These are phyloP conservation scores for Eragrostis nindensis DNA, from an alignment of 176 grass and related monocot species.

Conservation along the genomic window DNA sequence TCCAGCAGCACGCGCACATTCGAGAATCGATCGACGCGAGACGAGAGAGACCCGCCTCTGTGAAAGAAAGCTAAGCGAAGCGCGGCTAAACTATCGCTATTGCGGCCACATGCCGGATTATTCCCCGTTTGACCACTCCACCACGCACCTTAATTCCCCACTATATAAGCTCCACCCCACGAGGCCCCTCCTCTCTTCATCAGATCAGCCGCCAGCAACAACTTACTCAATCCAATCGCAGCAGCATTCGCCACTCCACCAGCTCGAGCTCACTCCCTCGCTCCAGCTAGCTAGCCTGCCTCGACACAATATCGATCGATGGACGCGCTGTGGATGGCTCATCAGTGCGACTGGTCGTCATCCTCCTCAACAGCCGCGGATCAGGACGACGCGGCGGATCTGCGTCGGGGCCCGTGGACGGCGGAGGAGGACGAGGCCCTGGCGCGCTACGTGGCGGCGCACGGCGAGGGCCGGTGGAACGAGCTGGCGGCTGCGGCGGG, in stretches of 20 bases:
- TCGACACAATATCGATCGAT: too few relatives aligned
- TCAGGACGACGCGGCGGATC: neutral
- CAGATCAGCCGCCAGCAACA: neutral
- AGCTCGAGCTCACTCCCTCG: conserved; percentile 13
- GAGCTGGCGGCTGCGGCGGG: conserved; percentile 66
- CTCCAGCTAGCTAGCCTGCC: conserved; percentile 3
- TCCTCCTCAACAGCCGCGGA: too few relatives aligned
- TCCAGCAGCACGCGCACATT: conserved; percentile 9
- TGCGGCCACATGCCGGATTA: conserved; percentile 50
- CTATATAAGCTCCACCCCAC: conserved; percentile 29
- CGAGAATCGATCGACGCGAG: too few relatives aligned
- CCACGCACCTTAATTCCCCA: conserved; percentile 9
- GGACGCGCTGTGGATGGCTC: conserved; percentile 14
- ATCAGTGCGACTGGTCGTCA: neutral
- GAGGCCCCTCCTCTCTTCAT: neutral
- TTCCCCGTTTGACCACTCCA: conserved; percentile 50
- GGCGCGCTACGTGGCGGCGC: conserved; percentile 42
- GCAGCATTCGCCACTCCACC: neutral
- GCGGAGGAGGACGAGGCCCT: conserved; percentile 74
- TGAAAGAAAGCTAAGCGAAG: neutral
- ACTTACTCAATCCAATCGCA: neutral
- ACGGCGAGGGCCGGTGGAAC: conserved; percentile 88
- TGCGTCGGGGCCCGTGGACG: conserved; percentile 73
- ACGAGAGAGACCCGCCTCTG: neutral
- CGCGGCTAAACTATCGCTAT: conserved; percentile 21